These are phyloP conservation scores for Dendrobium officinale DNA, from an alignment of 106 monocot species.

Conservation along the genomic window DNA sequence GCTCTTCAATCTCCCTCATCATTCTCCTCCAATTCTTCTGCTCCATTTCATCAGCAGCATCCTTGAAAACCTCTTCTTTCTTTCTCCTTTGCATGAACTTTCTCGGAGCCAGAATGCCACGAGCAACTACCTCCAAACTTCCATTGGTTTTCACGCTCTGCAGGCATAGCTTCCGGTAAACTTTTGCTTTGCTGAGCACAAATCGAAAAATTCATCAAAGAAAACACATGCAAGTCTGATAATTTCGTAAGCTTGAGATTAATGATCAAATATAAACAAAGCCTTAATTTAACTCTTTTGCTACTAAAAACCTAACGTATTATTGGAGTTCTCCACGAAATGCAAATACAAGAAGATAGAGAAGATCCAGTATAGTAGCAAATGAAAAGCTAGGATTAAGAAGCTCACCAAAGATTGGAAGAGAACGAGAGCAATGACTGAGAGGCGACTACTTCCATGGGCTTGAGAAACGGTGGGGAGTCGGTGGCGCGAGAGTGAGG, in stretches of 20 bases:
- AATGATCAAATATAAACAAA: neutral
- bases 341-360: neutral
- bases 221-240: neutral
- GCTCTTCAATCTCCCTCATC: constrained; percentile 81
- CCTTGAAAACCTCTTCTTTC: constrained; percentile 71
- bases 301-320: neutral
- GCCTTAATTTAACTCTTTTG: neutral
- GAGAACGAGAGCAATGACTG: constrained; percentile 51
- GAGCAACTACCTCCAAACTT: constrained; percentile 49
- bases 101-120: constrained; percentile 79
- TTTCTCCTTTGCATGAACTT: constrained; percentile 92
- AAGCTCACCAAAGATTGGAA: constrained; percentile 44
- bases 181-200: constrained; percentile 37
- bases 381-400: too few relatives aligned
- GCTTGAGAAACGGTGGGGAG: constrained; percentile 1
- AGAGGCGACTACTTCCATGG: constrained; percentile 30
- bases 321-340: neutral
- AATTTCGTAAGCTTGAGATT: neutral
- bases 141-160: constrained; percentile 24
- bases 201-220: neutral
- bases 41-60: constrained; percentile 57
- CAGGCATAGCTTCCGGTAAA: constrained; percentile 9
- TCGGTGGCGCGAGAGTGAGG: neutral
- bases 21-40: constrained; percentile 82
- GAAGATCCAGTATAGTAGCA: neutral